Evolutionary conservation across 331 rosid genomes (phyloP).

Genomic region (Spiraea crenata): DNA sequence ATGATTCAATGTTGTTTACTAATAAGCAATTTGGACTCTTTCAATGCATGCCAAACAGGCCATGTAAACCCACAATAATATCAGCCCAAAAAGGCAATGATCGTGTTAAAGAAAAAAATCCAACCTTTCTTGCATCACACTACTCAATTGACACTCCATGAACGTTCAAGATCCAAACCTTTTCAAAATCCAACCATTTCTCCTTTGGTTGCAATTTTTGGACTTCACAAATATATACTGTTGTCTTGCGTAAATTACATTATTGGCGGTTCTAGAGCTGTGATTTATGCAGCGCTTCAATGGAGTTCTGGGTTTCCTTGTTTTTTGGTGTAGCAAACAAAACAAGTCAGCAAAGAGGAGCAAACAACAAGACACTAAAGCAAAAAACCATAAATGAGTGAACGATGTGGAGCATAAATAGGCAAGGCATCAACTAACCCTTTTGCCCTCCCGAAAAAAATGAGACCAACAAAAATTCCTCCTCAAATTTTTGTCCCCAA

Average conservation of each 20-base stretch:
- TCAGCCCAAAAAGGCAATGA: too few relatives aligned
- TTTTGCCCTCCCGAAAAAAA: slow-evolving; percentile 7
- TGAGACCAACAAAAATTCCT: background rate
- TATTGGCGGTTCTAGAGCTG: background rate
- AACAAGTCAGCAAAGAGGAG: background rate
- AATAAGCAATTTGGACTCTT: too few relatives aligned
- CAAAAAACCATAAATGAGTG: background rate
- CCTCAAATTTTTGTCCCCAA: slow-evolving; percentile 2
- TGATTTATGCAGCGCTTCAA: background rate
- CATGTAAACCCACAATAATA: too few relatives aligned
- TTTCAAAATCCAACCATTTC: too few relatives aligned
- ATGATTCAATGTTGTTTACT: too few relatives aligned
- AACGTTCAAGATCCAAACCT: too few relatives aligned
- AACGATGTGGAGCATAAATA: background rate
- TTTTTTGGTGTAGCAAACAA: background rate
- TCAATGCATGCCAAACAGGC: too few relatives aligned
- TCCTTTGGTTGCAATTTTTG: too few relatives aligned
- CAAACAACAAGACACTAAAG: background rate
- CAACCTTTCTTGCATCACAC: too few relatives aligned
- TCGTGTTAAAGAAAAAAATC: too few relatives aligned
- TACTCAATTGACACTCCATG: too few relatives aligned
- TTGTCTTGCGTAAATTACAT: background rate
- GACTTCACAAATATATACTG: background rate
- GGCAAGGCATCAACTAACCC: background rate
- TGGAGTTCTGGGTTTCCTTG: background rate